Conservation (phyloP, 768 basidiomycete genomes). For the Amanita fuliginea region DNA sequence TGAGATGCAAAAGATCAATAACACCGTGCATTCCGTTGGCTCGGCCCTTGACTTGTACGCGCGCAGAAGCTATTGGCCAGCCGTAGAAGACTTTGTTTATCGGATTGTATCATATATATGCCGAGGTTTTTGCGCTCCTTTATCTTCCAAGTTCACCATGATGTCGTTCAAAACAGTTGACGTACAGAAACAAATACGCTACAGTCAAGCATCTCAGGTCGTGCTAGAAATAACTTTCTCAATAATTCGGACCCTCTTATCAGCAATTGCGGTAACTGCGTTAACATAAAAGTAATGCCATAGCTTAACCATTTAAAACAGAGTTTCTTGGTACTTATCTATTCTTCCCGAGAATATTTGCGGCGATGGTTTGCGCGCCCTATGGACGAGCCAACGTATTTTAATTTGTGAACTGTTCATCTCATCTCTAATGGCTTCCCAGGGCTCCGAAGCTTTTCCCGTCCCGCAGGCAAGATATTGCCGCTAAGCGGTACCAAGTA, state of each 20-base stretch:
- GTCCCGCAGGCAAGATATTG: not conserved
- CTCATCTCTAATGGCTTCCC: not conserved
- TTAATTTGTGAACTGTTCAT: not conserved
- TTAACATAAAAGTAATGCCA: not conserved
- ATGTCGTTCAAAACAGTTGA: not conserved
- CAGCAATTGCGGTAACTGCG: not conserved
- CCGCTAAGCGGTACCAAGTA: not conserved
- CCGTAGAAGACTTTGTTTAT: conserved; percentile 8
- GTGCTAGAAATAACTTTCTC: not conserved
- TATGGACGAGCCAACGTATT: not conserved
- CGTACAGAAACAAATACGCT: not conserved
- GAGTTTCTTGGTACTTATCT: not conserved
- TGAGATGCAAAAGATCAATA: conserved; percentile 38
- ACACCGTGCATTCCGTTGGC: conserved; percentile 25
- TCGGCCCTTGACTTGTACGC: conserved; percentile 14
- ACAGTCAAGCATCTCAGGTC: not conserved
- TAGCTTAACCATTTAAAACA: not conserved
- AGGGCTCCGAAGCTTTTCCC: not conserved
- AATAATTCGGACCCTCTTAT: not conserved
- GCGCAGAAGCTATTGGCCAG: conserved; percentile 2
- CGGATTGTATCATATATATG: not conserved
- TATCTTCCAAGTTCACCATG: not conserved
- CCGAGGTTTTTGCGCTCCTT: not conserved
- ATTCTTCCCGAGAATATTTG: not conserved
- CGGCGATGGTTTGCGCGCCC: not conserved